Evolutionary conservation across 2,329 filamentous ascomycete genomes (phyloP).

Genomic region (Penicillium sclerotiorum): DNA sequence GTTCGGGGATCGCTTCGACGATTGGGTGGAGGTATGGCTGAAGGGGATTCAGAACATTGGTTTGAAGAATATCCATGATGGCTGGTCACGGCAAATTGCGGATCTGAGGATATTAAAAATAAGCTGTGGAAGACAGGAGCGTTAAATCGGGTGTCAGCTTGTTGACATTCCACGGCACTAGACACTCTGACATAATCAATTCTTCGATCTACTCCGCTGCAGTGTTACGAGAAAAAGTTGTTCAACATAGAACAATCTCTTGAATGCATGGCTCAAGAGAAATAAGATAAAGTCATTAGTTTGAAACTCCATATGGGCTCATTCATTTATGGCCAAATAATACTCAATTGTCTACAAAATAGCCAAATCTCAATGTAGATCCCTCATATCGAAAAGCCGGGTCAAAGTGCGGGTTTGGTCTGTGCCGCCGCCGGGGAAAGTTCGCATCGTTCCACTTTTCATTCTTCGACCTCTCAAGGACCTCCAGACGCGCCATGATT

Average conservation of each 20-base stretch:
- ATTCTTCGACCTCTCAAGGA: conserved; percentile 9
- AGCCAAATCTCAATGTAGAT: too few species aligned
- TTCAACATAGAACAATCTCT: too few species aligned
- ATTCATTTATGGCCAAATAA: too few species aligned
- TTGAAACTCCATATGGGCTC: too few species aligned
- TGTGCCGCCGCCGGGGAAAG: conserved; percentile 31
- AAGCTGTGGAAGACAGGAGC: not conserved
- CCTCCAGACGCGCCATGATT: conserved; percentile 35
- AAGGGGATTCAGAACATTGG: conserved; percentile 44
- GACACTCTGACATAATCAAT: conserved; percentile 4
- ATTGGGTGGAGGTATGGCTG: conserved; percentile 63
- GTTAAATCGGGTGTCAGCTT: too few species aligned
- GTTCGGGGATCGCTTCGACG: conserved; percentile 71
- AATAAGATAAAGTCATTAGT: too few species aligned
- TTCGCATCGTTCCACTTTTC: conserved; percentile 28
- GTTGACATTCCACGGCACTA: conserved; percentile 22
- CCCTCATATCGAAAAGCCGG: conserved; percentile 1
- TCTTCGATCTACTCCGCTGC: not conserved
- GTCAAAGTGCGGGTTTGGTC: conserved; percentile 32
- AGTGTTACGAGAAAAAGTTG: too few species aligned
- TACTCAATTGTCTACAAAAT: too few species aligned
- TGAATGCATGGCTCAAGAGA: too few species aligned
- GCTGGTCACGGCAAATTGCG: too few species aligned
- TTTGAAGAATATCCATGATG: conserved; percentile 47
- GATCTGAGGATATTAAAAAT: too few species aligned